Evolutionary conservation across 2,329 filamentous ascomycete species (phyloP), one percentile per base, ranked within the genome.

Genomic region (Fusarium scirpi): DNA sequence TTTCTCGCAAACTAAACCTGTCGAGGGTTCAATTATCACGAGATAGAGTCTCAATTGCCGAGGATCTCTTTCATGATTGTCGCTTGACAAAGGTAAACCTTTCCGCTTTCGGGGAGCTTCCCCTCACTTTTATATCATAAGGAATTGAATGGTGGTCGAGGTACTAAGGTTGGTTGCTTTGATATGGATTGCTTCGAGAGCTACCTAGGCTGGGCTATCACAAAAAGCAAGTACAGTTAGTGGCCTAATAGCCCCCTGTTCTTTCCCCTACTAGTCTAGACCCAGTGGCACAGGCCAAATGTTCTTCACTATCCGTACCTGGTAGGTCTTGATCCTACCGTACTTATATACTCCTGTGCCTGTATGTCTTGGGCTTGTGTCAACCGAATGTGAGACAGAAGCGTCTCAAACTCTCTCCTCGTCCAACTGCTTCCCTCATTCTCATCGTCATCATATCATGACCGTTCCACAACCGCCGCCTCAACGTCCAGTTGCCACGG

Each of bases 281-380:
- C 30, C 41, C 41, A 58, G 68, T 71, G 52, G 56, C 68, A 69
- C 68, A 58, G 56, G 59, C 68, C 62, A 40, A n/a, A 29, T 29
- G 24, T 49, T 64, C 30, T 65, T 44, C 45, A 45, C 34, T 38
- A n/a, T n/a, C 34, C 18, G 18, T 46, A 18, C 44, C 27, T 29
- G 27, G 34, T 38, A 30, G 32, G 32, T 34, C 32, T 34, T 34
- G 32, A 34, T 34, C 16, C 32, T 34, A n/a, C 9, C 4, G 34
- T 62, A 41, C 52, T 65, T 58, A 65, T 47, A 56, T 44, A 52
- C 22, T n/a, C 32, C 18, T 52, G 32, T 52, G 48, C n/a, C 48
- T 65, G 58, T 49, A 66, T 67, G 64, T 62, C 57, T 61, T 67
- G 62, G 49, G 38, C 56, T 69, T 69, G 65, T 70, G 67, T 62